Conservation (phyloP, 768 basidiomycete genomes). For the Phanerochaete sordida region DNA sequence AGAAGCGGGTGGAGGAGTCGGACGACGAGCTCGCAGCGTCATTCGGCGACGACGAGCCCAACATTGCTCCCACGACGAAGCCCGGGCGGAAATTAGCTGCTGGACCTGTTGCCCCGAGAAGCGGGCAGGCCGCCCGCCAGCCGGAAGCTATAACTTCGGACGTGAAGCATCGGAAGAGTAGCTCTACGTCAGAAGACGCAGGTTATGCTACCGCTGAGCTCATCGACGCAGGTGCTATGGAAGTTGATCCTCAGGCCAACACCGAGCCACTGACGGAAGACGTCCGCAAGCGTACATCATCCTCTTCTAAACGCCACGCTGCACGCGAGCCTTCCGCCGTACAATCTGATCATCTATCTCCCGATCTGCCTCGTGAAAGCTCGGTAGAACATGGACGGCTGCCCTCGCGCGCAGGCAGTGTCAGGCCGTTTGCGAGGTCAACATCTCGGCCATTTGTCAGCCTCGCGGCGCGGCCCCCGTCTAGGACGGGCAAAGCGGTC, state of each 20-base stretch:
- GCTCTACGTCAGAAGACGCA: conserved; percentile 22
- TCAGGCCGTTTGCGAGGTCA: neutral
- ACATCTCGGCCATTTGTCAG: neutral
- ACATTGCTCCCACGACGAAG: neutral
- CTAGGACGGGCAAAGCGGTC: conserved; percentile 2
- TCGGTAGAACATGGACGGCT: neutral
- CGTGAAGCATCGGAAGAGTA: conserved; percentile 12
- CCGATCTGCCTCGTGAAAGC: neutral
- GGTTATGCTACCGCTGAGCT: conserved; percentile 25
- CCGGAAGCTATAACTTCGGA: neutral
- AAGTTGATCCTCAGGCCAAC: neutral
- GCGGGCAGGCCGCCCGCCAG: neutral
- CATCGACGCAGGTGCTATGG: neutral
- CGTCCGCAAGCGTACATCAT: neutral
- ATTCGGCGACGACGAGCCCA: neutral
- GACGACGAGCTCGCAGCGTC: neutral
- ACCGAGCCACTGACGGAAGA: neutral
- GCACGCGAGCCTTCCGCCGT: neutral
- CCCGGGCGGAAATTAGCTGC: neutral
- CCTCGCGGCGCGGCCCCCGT: neutral
- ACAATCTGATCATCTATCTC: neutral
- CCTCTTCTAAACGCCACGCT: neutral
- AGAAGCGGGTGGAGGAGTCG: neutral
- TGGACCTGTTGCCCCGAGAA: neutral
- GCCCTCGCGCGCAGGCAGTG: neutral